These are phyloP conservation scores for Pistacia vera DNA, from an alignment of 345 rosid species.

Conservation along the genomic window DNA sequence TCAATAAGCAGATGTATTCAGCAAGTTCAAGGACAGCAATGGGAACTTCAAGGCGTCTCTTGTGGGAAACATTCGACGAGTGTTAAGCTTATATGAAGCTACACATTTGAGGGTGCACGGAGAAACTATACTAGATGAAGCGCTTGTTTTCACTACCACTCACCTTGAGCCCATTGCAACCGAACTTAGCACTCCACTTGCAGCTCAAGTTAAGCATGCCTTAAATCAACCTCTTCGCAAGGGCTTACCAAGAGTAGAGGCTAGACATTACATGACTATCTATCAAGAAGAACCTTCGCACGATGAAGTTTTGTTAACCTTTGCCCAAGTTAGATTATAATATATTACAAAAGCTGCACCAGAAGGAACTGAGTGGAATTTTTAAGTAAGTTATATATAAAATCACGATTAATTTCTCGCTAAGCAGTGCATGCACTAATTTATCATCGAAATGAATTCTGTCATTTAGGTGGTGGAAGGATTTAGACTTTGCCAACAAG, in stretches of 20 bases:
- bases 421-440: too few relatives aligned
- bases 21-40: slow-evolving; percentile 7
- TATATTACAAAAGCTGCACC: background rate
- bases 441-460: too few relatives aligned
- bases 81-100: slow-evolving; percentile 48
- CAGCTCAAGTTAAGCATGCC: too few relatives aligned
- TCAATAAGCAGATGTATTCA: slow-evolving; percentile 28
- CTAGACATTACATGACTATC: slow-evolving; percentile 15
- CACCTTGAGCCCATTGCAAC: too few relatives aligned
- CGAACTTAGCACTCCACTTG: too few relatives aligned
- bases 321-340: background rate
- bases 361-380: background rate
- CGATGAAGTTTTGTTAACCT: slow-evolving; percentile 12
- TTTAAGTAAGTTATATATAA: too few relatives aligned
- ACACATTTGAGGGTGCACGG: slow-evolving; percentile 31
- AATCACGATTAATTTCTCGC: too few relatives aligned
- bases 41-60: slow-evolving; percentile 14
- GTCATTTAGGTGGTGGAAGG: too few relatives aligned
- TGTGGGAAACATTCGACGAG: slow-evolving; percentile 10
- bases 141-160: too few relatives aligned
- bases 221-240: slow-evolving; percentile 7
- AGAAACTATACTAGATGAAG: slow-evolving; percentile 1
- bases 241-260: slow-evolving; percentile 17
- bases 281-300: slow-evolving; percentile 11
- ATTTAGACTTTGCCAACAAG: background rate